These are phyloP conservation scores for Sporothrix pseudoabietina DNA, from an alignment of 2,329 filamentous ascomycete genomes.

Conservation along the genomic window DNA sequence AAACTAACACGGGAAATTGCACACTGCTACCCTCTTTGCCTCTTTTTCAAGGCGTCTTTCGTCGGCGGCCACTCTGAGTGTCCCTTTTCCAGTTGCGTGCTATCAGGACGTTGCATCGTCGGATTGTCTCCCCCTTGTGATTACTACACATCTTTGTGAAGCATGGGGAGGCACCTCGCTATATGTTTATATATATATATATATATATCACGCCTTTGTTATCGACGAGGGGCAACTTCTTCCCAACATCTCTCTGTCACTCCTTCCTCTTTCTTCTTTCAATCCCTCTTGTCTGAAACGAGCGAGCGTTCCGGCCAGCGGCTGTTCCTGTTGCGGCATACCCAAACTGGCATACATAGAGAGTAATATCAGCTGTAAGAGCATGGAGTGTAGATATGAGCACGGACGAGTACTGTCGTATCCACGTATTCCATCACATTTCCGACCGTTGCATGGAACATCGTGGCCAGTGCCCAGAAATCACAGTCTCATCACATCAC, in stretches of 20 bases:
- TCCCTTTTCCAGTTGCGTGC: not conserved
- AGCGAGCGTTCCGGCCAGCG: not conserved
- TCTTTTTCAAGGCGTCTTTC: not conserved
- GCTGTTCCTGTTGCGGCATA: not conserved
- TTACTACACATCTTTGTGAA: not conserved
- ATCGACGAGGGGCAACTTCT: not conserved
- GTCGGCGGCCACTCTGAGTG: not conserved
- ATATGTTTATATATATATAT: not conserved
- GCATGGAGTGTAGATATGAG: not conserved
- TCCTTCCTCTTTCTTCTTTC: not conserved
- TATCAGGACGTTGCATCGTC: conserved; percentile 11
- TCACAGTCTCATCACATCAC: not conserved
- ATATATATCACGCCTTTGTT: not conserved
- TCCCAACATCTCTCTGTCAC: not conserved
- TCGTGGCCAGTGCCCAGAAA: not conserved
- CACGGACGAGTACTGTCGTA: not conserved
- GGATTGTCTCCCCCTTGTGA: not conserved
- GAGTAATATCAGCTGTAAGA: not conserved
- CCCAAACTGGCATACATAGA: not conserved
- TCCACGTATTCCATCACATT: not conserved
- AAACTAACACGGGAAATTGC: not conserved
- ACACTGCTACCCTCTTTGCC: not conserved
- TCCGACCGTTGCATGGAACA: not conserved
- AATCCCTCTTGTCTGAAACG: not conserved
- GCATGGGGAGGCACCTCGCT: not conserved